These are phyloP conservation scores for Hexamita inflata DNA, from an alignment of 208 protist species.

Conservation along the genomic window DNA sequence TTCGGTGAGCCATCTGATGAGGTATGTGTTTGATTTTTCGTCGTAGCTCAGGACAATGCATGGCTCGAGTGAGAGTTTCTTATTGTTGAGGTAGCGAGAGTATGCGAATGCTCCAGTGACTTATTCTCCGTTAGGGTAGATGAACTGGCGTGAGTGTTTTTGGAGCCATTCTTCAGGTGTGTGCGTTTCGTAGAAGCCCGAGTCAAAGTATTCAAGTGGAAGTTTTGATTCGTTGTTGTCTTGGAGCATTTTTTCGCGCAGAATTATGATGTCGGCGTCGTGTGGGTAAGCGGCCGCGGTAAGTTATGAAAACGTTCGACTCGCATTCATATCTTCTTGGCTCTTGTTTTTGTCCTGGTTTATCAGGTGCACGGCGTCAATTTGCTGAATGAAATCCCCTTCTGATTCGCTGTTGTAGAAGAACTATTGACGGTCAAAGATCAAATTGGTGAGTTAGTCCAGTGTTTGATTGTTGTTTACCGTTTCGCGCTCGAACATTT, in stretches of 20 bases:
- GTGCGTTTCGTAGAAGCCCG: neutral
- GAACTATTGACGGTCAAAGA: neutral
- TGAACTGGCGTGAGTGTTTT: neutral
- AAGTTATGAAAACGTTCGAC: no score
- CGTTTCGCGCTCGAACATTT: neutral
- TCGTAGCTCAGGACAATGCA: neutral
- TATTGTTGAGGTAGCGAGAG: conserved; percentile 1
- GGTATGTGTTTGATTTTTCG: neutral
- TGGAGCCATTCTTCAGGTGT: conserved; percentile 12
- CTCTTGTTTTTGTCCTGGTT: neutral
- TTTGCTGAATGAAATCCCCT: neutral
- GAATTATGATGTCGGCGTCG: neutral
- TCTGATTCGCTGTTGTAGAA: neutral
- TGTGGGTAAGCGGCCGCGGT: no score
- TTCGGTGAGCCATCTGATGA: neutral
- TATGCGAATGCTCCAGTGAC: neutral
- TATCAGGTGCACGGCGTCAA: neutral
- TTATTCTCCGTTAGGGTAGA: neutral
- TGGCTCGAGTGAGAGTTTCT: neutral
- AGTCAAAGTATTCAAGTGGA: conserved; percentile 6
- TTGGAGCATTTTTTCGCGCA: neutral
- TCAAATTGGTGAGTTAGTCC: neutral
- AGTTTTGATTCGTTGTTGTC: conserved; percentile 2
- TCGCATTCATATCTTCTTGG: no score
- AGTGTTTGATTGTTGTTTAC: neutral